A percentile compares a stretch with the other conserved stretches of the same genome.
These are phyloP conservation scores for Paramyrothecium roridum DNA, from an alignment of 2,329 filamentous ascomycete genomes.

Conservation along the genomic window DNA sequence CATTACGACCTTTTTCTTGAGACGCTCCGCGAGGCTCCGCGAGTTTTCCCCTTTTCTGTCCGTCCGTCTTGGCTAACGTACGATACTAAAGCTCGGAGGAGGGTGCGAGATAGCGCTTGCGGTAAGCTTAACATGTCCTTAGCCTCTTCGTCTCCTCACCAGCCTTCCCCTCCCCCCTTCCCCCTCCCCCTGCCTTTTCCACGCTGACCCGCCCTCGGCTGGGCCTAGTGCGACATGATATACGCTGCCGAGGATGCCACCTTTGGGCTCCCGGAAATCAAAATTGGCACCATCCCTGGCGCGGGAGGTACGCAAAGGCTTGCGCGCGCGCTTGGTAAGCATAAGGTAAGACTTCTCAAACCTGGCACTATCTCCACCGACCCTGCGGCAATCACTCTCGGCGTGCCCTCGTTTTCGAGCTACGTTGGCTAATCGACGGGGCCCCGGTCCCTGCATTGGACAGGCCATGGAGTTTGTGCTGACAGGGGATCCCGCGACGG, in stretches of 20 bases:
- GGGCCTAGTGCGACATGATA: conserved; percentile 26
- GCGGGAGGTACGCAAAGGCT: conserved; percentile 29
- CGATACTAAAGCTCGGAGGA: conserved; percentile 29
- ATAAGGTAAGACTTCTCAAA: conserved; percentile 18
- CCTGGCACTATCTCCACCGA: neutral
- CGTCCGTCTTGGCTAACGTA: neutral
- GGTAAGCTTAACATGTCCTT: conserved; percentile 16
- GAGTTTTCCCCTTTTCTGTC: neutral
- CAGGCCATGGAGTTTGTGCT: conserved; percentile 1
- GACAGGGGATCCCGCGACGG: neutral
- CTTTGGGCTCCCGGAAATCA: conserved; percentile 32
- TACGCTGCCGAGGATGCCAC: conserved; percentile 23
- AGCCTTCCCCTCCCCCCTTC: too few relatives aligned
- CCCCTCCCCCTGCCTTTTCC: neutral
- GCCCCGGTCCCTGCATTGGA: neutral
- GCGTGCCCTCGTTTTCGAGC: neutral
- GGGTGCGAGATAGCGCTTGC: conserved; percentile 40
- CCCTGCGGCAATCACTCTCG: neutral
- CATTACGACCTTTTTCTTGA: neutral
- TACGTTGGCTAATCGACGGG: neutral
- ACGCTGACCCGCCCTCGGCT: neutral
- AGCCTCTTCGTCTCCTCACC: too few relatives aligned
- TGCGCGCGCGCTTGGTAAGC: conserved; percentile 26
- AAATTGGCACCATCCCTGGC: conserved; percentile 28
- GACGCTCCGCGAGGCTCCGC: neutral